Percentiles rank a stretch among this genome's conserved stretches.
phyloP scores from a whole-genome alignment of 345 rosid genomes.

The Linum lewisii region DNA sequence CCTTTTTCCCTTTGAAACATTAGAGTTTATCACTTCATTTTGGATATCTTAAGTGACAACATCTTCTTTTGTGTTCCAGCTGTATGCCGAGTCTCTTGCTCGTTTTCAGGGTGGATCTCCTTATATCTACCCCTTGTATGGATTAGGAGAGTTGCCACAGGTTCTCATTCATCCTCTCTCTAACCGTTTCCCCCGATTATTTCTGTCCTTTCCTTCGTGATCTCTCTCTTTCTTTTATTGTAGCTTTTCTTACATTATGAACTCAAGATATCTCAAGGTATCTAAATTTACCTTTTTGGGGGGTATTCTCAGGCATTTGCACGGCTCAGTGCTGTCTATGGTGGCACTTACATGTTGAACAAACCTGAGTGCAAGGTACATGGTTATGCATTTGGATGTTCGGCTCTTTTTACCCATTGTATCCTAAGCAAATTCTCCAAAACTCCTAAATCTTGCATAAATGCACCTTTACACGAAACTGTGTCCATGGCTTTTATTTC shows the following conservation, averaged over 20 bases:
- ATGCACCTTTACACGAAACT: too few relatives aligned
- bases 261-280: neutral
- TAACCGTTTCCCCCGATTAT: too few relatives aligned
- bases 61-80: conserved; percentile 32
- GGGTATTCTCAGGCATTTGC: conserved; percentile 78
- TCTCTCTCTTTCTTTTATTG: neutral
- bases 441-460: too few relatives aligned
- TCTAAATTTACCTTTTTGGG: neutral
- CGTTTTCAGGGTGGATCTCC: conserved; percentile 99
- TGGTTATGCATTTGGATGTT: neutral
- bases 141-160: conserved; percentile 98
- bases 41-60: conserved; percentile 8
- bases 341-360: conserved; percentile 95
- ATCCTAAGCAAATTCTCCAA: too few relatives aligned
- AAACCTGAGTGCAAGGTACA: conserved; percentile 91
- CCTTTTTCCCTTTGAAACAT: neutral
- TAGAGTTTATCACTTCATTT: conserved; percentile 1
- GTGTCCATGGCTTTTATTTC: conserved; percentile 17
- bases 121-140: conserved; percentile 87
- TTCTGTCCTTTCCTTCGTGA: neutral
- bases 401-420: neutral
- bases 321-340: conserved; percentile 94
- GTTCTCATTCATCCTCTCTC: conserved; percentile 23
- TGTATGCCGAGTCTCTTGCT: conserved; percentile 84
- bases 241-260: neutral